Evolutionary conservation across 306 rosid species (phyloP), one percentile per base, ranked within the genome.

Genomic region (Gleditsia sinensis): DNA sequence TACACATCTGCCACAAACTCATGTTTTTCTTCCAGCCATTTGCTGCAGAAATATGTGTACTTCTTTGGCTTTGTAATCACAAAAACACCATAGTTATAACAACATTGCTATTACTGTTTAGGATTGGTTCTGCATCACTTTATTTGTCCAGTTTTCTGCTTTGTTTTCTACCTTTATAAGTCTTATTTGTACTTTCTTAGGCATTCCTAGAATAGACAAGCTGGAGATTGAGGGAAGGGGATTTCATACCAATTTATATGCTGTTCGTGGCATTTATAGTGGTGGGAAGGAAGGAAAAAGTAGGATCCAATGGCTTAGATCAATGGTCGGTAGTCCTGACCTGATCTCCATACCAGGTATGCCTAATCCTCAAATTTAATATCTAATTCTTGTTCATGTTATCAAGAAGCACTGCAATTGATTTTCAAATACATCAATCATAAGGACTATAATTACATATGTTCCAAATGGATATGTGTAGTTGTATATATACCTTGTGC

Each of bases 241-340:
- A 60, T 94, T 89, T 82, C 99, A 95, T 81, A 92, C 98, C 84
- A 95, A 95, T 84, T 83, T 95, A 59, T 95, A 92, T 66, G 98
- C 99, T 73, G 88, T 92, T 51, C 90, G 93, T 72, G 99, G 99
- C 30, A 69, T 65, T 79, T 95, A 95, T 61, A 90, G 92, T 78
- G 99, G 99, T 71, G 99, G 99, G 72, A 92, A 92, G 78, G 99
- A 95, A 92, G 99, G 99, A 4, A 95, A 92, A 83, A 95, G 98
- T 69, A 86, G 84, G 81, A 86, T 90, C 70, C 99, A 95, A 73
- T 95, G 99, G 99, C 99, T 95, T 74, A 90, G 99, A 85, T 95
- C 99, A 74, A 95, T 95, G 99, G 98, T 92, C 68, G 99, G 99
- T 74, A 95, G 99, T 89, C 99, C 99, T 74, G 99, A 95, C 86